Evolutionary conservation across 805 yeast species (phyloP), one percentile per base, ranked within the genome.

Genomic region (Ogataea pini): DNA sequence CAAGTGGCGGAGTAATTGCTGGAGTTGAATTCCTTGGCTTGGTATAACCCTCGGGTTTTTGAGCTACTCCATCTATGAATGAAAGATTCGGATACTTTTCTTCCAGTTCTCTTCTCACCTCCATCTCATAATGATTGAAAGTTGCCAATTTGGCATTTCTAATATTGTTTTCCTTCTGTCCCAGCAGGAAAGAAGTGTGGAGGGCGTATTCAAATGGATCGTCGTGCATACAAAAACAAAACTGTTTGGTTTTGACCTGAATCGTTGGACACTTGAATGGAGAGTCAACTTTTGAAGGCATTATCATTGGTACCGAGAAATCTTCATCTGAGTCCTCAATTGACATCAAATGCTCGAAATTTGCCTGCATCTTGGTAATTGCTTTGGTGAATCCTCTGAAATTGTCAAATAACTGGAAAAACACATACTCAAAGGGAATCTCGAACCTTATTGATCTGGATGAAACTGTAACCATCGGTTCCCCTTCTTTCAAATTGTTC

Each of bases 141-240:
- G 54, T 56, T 3, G 43, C 44, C 13, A 57, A 16, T 49, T 86
- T 83, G 19, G 78, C 79, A 10, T 79, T 42, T 51, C 96, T 72
- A 44, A 73, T 70, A 54, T 71, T 73, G 61, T 89, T 95, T 56
- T 84, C 92, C n/a, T 73, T 49, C 17, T 68, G 43, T 1, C 96
- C 96, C 9, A 85, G 72, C 56, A 84, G 83, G 58, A 77, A 82
- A 22, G 85, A 79, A 59, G 79, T 71, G 18, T 80, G 77, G 40
- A 91, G 68, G 57, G 88, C 83, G 7, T 82, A 72, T 65, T 92
- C 98, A 63, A 91, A 90, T 7, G 96, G 92, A 65, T 92, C 97
- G 64, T 88, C 96, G 47, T 88, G 96, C 53, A 90, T 73, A 19
- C 85, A 75, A 32, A 90, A 68, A 4, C 85, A 72, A 52, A 88